Base-by-base conservation (phyloP, 768 basidiomycete genomes). In the Roridomyces roridus region DNA sequence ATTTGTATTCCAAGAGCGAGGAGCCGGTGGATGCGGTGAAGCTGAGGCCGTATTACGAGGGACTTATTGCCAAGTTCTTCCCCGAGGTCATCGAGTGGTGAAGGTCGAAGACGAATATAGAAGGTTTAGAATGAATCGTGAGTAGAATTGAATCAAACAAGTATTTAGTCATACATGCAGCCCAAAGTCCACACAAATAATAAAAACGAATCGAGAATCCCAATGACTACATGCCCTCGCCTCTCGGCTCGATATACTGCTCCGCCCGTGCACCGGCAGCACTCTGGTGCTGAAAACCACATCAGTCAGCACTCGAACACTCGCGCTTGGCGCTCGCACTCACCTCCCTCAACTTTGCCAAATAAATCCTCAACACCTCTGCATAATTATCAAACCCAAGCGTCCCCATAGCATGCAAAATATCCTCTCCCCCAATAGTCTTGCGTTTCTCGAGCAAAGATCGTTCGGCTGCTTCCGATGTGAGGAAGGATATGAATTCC, bases 401-500 rank as follows among this genome's bases (percentile, higher is more conserved):
- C 34, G 88, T 83, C 31, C 83, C 77, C 93, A 98, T 95, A n/a
- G 95, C 95, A 64, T 93, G 91, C 53, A 98, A 74, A 42, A 98
- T 96, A 72, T 98, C 96, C 79, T 98, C 96, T 23, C 96, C 96
- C 12, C 94, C 95, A 40, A 98, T 95, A 55, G 96, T 98, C 80
- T 98, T 98, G 59, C 96, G 84, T 75, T 98, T 98, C 78, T 98
- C 96, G 64, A 91, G 79, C 69, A 91, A 85, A 63, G 94, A 96
- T 67, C 94, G 94, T 73, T 98, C 96, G 15, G 93, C 94, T 5
- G 96, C 96, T 72, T 98, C 96, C 40, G 89, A 92, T 25, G 96
- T 97, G 77, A 98, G 94, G 82, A 98, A 98, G 65, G 87, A 88
- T 72, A 98, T 98, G 80, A 97, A 98, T 77, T 98, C 96, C 39